phyloP scores from a whole-genome alignment of 148 eudicot genomes.

The Vaccinium vitisidaea region DNA sequence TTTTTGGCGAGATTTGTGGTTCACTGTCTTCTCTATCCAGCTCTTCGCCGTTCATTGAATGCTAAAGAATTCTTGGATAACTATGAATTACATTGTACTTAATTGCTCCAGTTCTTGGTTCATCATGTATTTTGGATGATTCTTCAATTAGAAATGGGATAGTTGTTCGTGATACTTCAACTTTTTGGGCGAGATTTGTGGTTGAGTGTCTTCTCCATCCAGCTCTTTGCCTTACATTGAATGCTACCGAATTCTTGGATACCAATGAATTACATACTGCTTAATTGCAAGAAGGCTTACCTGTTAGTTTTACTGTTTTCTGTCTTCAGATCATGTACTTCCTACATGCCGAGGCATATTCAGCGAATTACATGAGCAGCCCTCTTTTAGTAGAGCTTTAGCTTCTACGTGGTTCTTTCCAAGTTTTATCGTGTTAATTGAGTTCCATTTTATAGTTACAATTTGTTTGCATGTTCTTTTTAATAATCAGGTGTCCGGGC shows the following conservation, averaged over 20 bases:
- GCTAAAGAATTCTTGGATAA: too few species aligned
- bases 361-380: constrained; percentile 51
- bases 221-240: too few species aligned
- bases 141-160: neutral
- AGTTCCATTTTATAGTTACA: too few species aligned
- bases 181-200: too few species aligned
- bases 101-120: neutral
- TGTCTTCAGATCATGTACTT: neutral
- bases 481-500: too few species aligned
- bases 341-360: neutral
- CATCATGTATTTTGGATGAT: neutral
- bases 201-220: too few species aligned
- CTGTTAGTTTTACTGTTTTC: neutral
- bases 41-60: too few species aligned
- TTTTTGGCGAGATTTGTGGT: neutral
- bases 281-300: neutral
- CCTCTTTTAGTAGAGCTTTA: constrained; percentile 76
- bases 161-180: neutral
- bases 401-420: constrained; percentile 43
- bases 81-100: too few species aligned
- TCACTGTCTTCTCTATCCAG: neutral
- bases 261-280: neutral
- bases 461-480: too few species aligned
- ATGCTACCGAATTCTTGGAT: too few species aligned
- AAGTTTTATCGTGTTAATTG: too few species aligned